These are phyloP conservation scores for Pseudogymnoascus sp. DNA, from an alignment of 2,329 filamentous ascomycete species.

Conservation along the genomic window DNA sequence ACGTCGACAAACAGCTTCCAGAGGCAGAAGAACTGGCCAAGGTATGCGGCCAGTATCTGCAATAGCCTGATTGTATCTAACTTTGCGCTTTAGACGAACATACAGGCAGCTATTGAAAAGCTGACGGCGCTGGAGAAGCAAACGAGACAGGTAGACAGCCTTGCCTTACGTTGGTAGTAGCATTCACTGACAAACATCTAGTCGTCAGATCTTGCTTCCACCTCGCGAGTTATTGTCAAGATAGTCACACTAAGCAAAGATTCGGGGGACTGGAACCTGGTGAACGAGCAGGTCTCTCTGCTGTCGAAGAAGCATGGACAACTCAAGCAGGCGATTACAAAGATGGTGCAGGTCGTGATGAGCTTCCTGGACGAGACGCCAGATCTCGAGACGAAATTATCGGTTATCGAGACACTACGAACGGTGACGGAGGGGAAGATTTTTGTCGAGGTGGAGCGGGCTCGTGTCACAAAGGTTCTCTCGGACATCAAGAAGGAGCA, in stretches of 20 bases:
- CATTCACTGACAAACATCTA: conserved; percentile 36
- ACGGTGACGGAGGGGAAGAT: conserved; percentile 99
- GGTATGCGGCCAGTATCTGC: conserved; percentile 43
- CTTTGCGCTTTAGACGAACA: conserved; percentile 53
- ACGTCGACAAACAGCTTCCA: conserved; percentile 84
- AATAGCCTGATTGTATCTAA: conserved; percentile 17
- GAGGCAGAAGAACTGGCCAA: conserved; percentile 86
- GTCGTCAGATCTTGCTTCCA: conserved; percentile 94
- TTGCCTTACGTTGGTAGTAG: not conserved
- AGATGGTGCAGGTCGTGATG: conserved; percentile 98
- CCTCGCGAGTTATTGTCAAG: conserved; percentile 76
- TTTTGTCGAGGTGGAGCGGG: conserved; percentile 97
- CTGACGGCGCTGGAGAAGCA: conserved; percentile 90
- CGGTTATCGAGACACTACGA: conserved; percentile 87
- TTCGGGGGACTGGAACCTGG: conserved; percentile 82
- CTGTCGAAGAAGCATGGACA: conserved; percentile 99
- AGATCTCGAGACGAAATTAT: conserved; percentile 78
- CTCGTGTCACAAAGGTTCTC: conserved; percentile 87
- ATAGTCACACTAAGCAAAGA: conserved; percentile 95
- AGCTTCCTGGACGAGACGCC: conserved; percentile 82
- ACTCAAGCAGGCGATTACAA: conserved; percentile 97
- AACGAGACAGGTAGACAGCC: conserved; percentile 71
- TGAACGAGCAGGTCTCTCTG: conserved; percentile 94
- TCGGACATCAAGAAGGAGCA: conserved; percentile 97
- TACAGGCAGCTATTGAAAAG: conserved; percentile 88